Evolutionary conservation across 1,284 basidiomycete species (phyloP), one percentile per base, ranked within the genome.

Genomic region (Cryptococcus deneoformans): DNA sequence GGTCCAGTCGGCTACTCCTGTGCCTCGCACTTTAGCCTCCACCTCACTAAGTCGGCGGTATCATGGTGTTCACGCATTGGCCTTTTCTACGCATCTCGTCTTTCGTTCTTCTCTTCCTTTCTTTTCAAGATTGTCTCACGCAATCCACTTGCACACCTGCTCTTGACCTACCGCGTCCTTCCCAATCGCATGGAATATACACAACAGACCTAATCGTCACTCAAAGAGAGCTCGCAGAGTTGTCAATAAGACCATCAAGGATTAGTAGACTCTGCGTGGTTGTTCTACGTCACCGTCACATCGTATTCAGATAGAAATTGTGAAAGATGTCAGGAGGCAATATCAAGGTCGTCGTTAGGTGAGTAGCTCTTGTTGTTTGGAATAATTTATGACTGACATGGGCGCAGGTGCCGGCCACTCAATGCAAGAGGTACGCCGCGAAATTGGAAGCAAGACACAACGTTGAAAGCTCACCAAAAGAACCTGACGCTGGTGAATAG

Each of bases 321-420:
- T 14, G 11, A 37, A 53, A 36, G 12, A 61, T 61, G 60, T 61
- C 60, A 36, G 60, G 60, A 35, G 91, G 91, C 55, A 95, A 95
- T 80, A 95, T 95, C 84, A 95, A 81, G 64, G 92, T 95, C 77
- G 92, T 95, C 55, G 92, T 95, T 62, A 86, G 76, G 76, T 77
- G 44, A 53, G 73, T 56, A 5, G 14, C 6, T 6, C 35, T 47
- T 14, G 39, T 29, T 39, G 1, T 38, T 44, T 14, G 20, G 5
- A 5, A 24, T 5, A 50, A 35, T 35, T 16, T 11, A 14, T 39
- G 47, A 55, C n/a, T 52, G 50, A 63, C 36, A 61, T 52, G 9
- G 10, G 7, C 20, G 5, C 12, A 77, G 93, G 87, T 96, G 93
- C 82, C 84, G 93, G 63, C 93, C 93, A 56, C 87, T 97, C 78